A percentile compares a stretch with the other conserved stretches of the same genome.
These are phyloP conservation scores for Taxillus chinensis DNA, from an alignment of 164 flowering plant genomes.

Conservation along the genomic window DNA sequence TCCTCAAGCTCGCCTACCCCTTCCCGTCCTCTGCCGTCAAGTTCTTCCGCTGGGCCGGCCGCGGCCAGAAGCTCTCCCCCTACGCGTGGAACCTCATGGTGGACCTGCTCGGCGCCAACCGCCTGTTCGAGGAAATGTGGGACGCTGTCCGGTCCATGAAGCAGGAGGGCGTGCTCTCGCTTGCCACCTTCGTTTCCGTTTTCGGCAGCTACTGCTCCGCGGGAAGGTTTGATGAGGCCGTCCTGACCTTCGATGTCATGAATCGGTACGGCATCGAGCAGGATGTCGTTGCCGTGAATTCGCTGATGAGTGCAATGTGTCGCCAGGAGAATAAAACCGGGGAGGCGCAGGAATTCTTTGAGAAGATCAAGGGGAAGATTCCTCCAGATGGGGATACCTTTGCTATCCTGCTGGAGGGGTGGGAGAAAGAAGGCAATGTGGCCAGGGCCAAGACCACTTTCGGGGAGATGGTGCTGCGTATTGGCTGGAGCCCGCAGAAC, in stretches of 20 bases:
- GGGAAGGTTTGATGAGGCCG: constrained; percentile 42
- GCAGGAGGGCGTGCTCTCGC: constrained; percentile 36
- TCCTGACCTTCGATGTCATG: constrained; percentile 69
- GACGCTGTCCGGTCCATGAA: constrained; percentile 76
- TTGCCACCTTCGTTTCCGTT: constrained; percentile 53
- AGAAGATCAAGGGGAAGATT: constrained; percentile 42
- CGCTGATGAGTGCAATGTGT: constrained; percentile 64
- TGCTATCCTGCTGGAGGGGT: constrained; percentile 65
- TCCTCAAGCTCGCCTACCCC: constrained; percentile 40
- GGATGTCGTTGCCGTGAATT: constrained; percentile 66
- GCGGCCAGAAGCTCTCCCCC: constrained; percentile 21
- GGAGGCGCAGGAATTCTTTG: constrained; percentile 46
- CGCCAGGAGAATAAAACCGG: constrained; percentile 31
- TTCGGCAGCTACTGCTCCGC: constrained; percentile 59
- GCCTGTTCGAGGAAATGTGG: constrained; percentile 69
- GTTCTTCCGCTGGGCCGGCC: constrained; percentile 68
- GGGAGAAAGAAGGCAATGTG: constrained; percentile 68
- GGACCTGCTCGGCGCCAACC: constrained; percentile 65
- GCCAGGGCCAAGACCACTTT: constrained; percentile 52
- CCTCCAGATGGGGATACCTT: constrained; percentile 53
- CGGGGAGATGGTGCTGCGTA: constrained; percentile 64
- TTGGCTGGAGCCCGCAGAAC: constrained; percentile 60
- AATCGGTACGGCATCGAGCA: constrained; percentile 47
- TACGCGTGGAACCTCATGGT: constrained; percentile 71
- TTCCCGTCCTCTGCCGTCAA: constrained; percentile 44